phyloP scores from a whole-genome alignment of 768 basidiomycete genomes.

The Boletus vermiculosoides region DNA sequence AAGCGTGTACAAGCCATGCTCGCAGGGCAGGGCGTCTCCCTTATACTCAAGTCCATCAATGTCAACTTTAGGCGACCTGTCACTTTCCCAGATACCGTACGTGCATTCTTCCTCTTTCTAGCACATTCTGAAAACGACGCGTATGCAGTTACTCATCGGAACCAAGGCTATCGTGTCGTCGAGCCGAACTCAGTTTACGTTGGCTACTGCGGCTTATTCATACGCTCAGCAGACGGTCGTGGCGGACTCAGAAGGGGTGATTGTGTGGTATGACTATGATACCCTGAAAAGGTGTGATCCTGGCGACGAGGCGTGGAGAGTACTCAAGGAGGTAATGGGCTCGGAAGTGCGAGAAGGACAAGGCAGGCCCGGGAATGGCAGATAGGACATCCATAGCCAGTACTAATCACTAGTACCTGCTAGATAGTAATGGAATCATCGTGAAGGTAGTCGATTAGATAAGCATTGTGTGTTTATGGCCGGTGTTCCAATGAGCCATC shows the following conservation, averaged over 20 bases:
- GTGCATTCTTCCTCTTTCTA: slow-evolving; percentile 22
- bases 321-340: slow-evolving; percentile 24
- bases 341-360: slow-evolving; percentile 20
- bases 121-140: neutral
- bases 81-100: slow-evolving; percentile 72
- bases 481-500: slow-evolving; percentile 2
- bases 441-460: slow-evolving; percentile 16
- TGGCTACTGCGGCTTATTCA: slow-evolving; percentile 60
- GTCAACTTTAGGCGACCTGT: slow-evolving; percentile 70
- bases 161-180: slow-evolving; percentile 48
- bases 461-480: slow-evolving; percentile 12
- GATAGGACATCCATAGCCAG: neutral
- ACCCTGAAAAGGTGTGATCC: slow-evolving; percentile 61
- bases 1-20: slow-evolving; percentile 56
- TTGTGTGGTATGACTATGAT: slow-evolving; percentile 83
- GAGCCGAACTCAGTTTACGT: slow-evolving; percentile 45
- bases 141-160: slow-evolving; percentile 57
- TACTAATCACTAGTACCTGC: neutral
- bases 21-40: slow-evolving; percentile 60
- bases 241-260: slow-evolving; percentile 57
- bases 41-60: slow-evolving; percentile 71
- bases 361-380: neutral
- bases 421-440: slow-evolving; percentile 14
- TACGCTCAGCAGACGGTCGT: slow-evolving; percentile 61
- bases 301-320: slow-evolving; percentile 45